A percentile compares a stretch with the other conserved stretches of the same genome.
phyloP scores from a whole-genome alignment of 2,329 filamentous ascomycete species.

The Thelonectria discophora region DNA sequence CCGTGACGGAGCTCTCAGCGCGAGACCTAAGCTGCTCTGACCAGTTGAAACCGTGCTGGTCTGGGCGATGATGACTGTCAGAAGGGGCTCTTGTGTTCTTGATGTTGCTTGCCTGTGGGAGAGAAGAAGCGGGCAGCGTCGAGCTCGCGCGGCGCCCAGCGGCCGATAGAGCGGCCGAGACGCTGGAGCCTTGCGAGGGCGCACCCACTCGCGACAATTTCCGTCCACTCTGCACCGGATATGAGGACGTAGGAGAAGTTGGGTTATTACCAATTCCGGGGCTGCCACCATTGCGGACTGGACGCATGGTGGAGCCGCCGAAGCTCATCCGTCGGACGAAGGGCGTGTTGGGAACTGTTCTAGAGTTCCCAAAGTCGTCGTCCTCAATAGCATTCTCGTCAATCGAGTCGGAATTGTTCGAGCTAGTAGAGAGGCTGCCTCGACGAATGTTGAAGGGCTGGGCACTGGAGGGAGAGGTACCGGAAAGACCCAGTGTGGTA shows the following conservation, averaged over 20 bases:
- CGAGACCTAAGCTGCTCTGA: conserved; percentile 93
- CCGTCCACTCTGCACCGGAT: conserved; percentile 45
- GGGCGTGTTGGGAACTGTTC: conserved; percentile 73
- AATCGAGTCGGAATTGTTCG: conserved; percentile 64
- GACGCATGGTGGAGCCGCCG: conserved; percentile 78
- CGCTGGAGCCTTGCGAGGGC: conserved; percentile 42
- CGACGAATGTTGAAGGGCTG: conserved; percentile 65
- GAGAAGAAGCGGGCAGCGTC: conserved; percentile 44
- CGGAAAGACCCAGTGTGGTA: conserved; percentile 77
- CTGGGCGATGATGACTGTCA: conserved; percentile 73
- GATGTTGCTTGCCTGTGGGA: conserved; percentile 67
- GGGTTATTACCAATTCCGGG: conserved; percentile 71
- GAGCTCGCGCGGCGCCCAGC: conserved; percentile 50
- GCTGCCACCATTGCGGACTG: conserved; percentile 62
- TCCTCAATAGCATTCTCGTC: conserved; percentile 81
- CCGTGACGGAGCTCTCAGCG: conserved; percentile 79
- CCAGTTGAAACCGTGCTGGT: conserved; percentile 93
- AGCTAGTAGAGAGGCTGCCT: conserved; percentile 74
- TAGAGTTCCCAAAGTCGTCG: conserved; percentile 62
- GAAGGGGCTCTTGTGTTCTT: conserved; percentile 66
- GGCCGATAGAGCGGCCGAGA: conserved; percentile 47
- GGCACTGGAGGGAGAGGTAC: conserved; percentile 69
- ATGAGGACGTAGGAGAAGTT: conserved; percentile 49
- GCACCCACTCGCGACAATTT: conserved; percentile 40
- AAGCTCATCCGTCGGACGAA: conserved; percentile 90